Conservation (phyloP, 2,329 filamentous ascomycete species). For the Cryphonectria carpinicola region DNA sequence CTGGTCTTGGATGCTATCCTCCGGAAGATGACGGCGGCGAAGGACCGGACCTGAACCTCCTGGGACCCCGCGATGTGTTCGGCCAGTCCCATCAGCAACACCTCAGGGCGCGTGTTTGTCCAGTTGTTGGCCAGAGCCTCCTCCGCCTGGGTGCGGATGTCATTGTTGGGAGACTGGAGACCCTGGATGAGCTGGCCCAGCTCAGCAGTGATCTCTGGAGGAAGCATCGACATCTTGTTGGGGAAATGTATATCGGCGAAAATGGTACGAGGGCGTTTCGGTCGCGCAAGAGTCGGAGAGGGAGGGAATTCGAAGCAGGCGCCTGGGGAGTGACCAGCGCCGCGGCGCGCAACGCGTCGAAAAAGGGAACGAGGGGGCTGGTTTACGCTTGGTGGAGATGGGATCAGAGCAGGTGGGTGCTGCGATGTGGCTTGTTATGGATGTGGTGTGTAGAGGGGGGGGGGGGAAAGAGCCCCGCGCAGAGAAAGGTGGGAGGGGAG, state of each 20-base stretch:
- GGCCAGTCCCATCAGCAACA: slow-evolving; percentile 89
- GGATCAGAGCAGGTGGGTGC: not conserved
- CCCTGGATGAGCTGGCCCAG: slow-evolving; percentile 85
- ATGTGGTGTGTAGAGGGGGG: slow-evolving; percentile 12
- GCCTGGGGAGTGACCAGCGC: slow-evolving; percentile 18
- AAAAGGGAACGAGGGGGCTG: slow-evolving; percentile 15
- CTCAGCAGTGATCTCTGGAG: slow-evolving; percentile 81
- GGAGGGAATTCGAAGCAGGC: slow-evolving; percentile 12
- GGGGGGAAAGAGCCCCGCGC: slow-evolving; percentile 14
- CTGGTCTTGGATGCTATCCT: slow-evolving; percentile 88
- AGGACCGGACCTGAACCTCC: slow-evolving; percentile 82
- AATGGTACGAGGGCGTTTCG: slow-evolving; percentile 15
- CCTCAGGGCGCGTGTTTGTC: slow-evolving; percentile 79
- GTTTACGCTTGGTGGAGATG: not conserved
- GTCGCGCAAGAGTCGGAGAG: slow-evolving; percentile 22
- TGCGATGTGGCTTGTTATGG: slow-evolving; percentile 15
- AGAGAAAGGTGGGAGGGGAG: slow-evolving; percentile 8
- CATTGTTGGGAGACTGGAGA: slow-evolving; percentile 88
- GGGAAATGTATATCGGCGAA: slow-evolving; percentile 14
- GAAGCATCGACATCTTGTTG: slow-evolving; percentile 77
- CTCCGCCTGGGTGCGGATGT: slow-evolving; percentile 81
- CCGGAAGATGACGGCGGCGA: slow-evolving; percentile 91
- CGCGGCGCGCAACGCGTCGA: slow-evolving; percentile 28
- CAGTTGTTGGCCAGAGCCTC: slow-evolving; percentile 90
- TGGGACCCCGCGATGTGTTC: slow-evolving; percentile 86